Conservation (phyloP, 495 filamentous ascomycete genomes). For the Daldinia bambusicola region DNA sequence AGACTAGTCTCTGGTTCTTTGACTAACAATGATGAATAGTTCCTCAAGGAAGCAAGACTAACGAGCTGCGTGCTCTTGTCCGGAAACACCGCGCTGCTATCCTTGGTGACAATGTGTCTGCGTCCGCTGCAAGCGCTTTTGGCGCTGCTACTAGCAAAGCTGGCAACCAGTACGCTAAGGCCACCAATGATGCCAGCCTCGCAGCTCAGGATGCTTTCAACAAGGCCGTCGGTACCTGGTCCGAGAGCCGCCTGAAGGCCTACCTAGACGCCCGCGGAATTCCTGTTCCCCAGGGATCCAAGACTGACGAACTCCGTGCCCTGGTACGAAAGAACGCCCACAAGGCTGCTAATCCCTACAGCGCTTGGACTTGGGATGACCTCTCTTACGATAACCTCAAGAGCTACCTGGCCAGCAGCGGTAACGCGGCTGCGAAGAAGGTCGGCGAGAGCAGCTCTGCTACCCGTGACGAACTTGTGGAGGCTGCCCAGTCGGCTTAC, state of each 20-base stretch:
- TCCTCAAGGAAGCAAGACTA: slow-evolving; percentile 87
- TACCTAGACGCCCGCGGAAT: slow-evolving; percentile 74
- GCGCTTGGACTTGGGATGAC: slow-evolving; percentile 86
- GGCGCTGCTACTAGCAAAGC: slow-evolving; percentile 87
- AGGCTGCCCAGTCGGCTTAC: slow-evolving; percentile 77
- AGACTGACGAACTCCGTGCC: slow-evolving; percentile 82
- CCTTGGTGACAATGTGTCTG: slow-evolving; percentile 70
- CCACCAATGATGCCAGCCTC: slow-evolving; percentile 73
- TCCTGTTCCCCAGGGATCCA: slow-evolving; percentile 79
- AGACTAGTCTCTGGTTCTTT: neutral
- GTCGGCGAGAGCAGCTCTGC: slow-evolving; percentile 69
- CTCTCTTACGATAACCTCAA: slow-evolving; percentile 80
- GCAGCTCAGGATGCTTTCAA: slow-evolving; percentile 77
- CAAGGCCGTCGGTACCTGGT: slow-evolving; percentile 71
- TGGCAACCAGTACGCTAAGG: slow-evolving; percentile 78
- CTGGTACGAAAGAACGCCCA: slow-evolving; percentile 76
- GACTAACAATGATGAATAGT: slow-evolving; percentile 73
- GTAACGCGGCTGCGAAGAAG: slow-evolving; percentile 73
- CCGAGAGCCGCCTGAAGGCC: slow-evolving; percentile 78
- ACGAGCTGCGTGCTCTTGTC: slow-evolving; percentile 89
- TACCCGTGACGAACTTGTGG: slow-evolving; percentile 76
- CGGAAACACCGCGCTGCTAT: slow-evolving; percentile 86
- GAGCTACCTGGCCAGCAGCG: slow-evolving; percentile 70
- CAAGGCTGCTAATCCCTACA: slow-evolving; percentile 76
- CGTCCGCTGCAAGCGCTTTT: slow-evolving; percentile 70